Percentiles rank a stretch among this genome's conserved stretches.
Conservation (phyloP, 2,329 filamentous ascomycete genomes). For the Lasiodiplodia citricola region DNA sequence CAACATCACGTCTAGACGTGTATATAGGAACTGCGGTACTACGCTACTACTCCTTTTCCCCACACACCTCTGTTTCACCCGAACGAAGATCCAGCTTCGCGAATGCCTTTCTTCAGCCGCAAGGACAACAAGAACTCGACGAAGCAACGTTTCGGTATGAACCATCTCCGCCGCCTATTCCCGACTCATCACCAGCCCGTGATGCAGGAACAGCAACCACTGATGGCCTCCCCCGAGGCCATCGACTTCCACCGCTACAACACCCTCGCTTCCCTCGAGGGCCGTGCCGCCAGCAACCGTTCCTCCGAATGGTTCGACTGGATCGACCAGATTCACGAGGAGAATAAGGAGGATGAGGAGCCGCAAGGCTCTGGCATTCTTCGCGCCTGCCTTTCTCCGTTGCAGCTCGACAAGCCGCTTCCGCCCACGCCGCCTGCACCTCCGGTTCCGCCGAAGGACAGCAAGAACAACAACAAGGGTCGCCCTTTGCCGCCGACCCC, state of each 20-base stretch:
- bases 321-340: background rate
- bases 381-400: too few relatives aligned
- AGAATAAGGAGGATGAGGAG: too few relatives aligned
- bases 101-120: too few relatives aligned
- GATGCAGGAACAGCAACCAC: background rate
- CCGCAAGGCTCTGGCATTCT: too few relatives aligned
- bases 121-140: too few relatives aligned
- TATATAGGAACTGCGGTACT: background rate
- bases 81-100: too few relatives aligned
- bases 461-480: too few relatives aligned
- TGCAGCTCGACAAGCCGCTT: background rate
- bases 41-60: background rate
- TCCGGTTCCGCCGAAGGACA: too few relatives aligned
- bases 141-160: background rate
- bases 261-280: background rate
- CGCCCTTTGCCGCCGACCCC: too few relatives aligned
- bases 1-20: background rate
- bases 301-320: background rate
- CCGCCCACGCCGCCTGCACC: background rate
- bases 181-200: background rate
- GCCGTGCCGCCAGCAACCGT: background rate
- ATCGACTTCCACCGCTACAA: background rate
- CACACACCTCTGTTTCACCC: too few relatives aligned
- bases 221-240: background rate
- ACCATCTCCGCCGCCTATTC: background rate